Base-by-base conservation (phyloP, 257 asterid genomes). In the Solanum lycopersicoides region DNA sequence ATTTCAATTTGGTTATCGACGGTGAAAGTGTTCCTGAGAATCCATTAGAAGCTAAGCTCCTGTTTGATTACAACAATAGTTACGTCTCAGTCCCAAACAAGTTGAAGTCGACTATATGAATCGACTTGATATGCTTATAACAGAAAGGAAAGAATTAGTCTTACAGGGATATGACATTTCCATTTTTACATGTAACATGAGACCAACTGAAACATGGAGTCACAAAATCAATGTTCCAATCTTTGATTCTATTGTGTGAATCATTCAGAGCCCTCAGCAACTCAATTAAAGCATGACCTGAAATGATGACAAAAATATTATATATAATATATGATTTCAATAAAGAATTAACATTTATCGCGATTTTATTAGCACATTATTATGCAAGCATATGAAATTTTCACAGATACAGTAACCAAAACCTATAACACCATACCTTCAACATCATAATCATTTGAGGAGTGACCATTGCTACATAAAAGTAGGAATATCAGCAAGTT, bases 151-250 rank as follows among this genome's bases (percentile, higher is more conserved):
- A 86, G 18, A 71, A 53, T 9, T 65, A 65, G 72, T 9, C 47
- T 16, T 92, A 96, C 99, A 96, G 87, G 63, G 98, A 92, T 65
- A 91, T 92, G 32, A 96, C 98, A 25, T 89, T 88, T 89, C 96
- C 98, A 37, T 95, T 88, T 88, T 39, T 84, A 87, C 99, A 96
- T 7, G 98, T 92, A 69, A 96, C 98, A 71, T 92, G 92, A 84
- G 98, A 92, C 98, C 98, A 96, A 86, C 98, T 96, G 91, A 86
- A 89, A 90, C 99, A 96, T 41, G 99, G 99, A 92, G 97, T 94
- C 53, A 96, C 99, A 44, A 94, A 90, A 91, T 86, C 37, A 83
- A 15, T 20, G 77, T 95, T 91, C 99, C 99, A 96, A 87, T 94
- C 93, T 11, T 25, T 86, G 66, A 95, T 89, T 86, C 86, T 91